These are phyloP conservation scores for Crucihimalaya himalaica DNA, from an alignment of 345 rosid species.

Conservation along the genomic window DNA sequence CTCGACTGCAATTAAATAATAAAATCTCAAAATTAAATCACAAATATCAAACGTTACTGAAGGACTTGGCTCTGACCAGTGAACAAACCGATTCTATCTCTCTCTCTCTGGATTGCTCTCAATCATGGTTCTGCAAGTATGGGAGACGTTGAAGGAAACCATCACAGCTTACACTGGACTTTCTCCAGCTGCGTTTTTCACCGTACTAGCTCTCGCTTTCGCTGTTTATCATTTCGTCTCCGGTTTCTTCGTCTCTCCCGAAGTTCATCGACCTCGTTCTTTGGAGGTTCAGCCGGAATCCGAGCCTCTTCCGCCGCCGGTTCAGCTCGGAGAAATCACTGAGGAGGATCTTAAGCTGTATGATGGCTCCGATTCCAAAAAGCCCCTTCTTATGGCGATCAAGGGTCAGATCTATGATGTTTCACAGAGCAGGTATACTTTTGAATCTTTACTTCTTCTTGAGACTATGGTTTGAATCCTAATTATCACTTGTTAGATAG, in stretches of 20 bases:
- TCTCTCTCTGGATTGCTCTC: background rate
- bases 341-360: slow-evolving; percentile 82
- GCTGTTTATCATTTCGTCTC: slow-evolving; percentile 76
- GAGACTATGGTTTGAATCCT: background rate
- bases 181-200: slow-evolving; percentile 81
- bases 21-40: background rate
- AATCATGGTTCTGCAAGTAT: slow-evolving; percentile 73
- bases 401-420: slow-evolving; percentile 99
- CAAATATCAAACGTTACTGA: background rate
- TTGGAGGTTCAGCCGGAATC: slow-evolving; percentile 52
- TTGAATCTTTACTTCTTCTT: background rate
- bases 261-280: slow-evolving; percentile 43
- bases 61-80: slow-evolving; percentile 4
- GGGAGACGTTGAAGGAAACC: slow-evolving; percentile 87
- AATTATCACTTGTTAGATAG: background rate
- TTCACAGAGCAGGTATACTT: slow-evolving; percentile 83
- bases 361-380: slow-evolving; percentile 75
- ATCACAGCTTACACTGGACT: slow-evolving; percentile 86
- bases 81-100: slow-evolving; percentile 4
- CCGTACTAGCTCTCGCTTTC: slow-evolving; percentile 64
- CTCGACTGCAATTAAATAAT: background rate
- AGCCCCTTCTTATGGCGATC: slow-evolving; percentile 97
- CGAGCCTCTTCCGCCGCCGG: slow-evolving; percentile 89
- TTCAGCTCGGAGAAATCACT: slow-evolving; percentile 91
- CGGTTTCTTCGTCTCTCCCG: slow-evolving; percentile 60